These are phyloP conservation scores for Exophiala aquamarina DNA, from an alignment of 2,329 filamentous ascomycete genomes.

Conservation along the genomic window DNA sequence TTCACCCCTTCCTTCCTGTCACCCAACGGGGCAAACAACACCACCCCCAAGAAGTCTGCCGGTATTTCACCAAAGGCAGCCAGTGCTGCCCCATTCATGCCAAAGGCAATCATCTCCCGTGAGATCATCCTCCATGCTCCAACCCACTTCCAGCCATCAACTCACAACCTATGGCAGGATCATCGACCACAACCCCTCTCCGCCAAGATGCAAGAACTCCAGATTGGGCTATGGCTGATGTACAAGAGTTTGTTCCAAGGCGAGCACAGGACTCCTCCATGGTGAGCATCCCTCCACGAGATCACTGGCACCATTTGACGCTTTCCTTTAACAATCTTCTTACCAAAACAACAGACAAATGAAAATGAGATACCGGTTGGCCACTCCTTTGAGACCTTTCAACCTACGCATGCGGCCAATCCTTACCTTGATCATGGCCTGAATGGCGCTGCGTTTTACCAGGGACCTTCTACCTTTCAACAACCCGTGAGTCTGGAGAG, in stretches of 20 bases:
- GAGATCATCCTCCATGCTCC: slow-evolving; percentile 23
- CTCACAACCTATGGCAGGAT: slow-evolving; percentile 29
- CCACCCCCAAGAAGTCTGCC: slow-evolving; percentile 17
- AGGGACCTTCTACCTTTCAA: slow-evolving; percentile 56
- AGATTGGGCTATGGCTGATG: slow-evolving; percentile 46
- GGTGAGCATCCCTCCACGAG: slow-evolving; percentile 38
- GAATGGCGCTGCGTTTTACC: slow-evolving; percentile 65
- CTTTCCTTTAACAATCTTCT: slow-evolving; percentile 1
- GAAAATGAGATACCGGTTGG: slow-evolving; percentile 21
- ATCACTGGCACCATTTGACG: background rate
- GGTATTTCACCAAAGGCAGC: slow-evolving; percentile 82
- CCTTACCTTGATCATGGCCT: slow-evolving; percentile 74
- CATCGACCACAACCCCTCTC: slow-evolving; percentile 43
- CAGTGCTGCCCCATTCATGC: slow-evolving; percentile 68
- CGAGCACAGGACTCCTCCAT: slow-evolving; percentile 50
- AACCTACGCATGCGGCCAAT: slow-evolving; percentile 52
- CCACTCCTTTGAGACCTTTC: slow-evolving; percentile 23
- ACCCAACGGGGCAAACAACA: slow-evolving; percentile 39
- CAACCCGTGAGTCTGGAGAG: slow-evolving; percentile 57
- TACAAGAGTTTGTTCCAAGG: slow-evolving; percentile 55
- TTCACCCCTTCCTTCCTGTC: slow-evolving; percentile 72
- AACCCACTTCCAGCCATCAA: slow-evolving; percentile 1
- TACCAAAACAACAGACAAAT: slow-evolving; percentile 8
- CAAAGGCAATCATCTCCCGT: slow-evolving; percentile 42
- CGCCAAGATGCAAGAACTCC: slow-evolving; percentile 42